A percentile compares a stretch with the other conserved stretches of the same genome.
These are phyloP conservation scores for Fraxinus pennsylvanica DNA, from an alignment of 257 asterid species.

Conservation along the genomic window DNA sequence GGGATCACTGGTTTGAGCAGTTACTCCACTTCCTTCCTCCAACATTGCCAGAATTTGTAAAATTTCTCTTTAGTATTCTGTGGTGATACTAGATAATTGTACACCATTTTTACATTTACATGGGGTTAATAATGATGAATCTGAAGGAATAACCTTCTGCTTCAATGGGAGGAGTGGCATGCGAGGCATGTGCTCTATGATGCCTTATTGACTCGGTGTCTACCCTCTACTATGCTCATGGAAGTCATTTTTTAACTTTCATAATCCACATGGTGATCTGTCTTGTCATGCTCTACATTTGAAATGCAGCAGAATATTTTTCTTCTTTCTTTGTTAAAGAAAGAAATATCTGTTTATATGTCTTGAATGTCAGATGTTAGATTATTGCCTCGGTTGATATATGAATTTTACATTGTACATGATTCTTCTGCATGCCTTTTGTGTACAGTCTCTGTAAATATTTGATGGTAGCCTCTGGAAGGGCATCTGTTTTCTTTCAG, in stretches of 20 bases:
- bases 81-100: not conserved
- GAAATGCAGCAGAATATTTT: not conserved
- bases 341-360: not conserved
- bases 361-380: not conserved
- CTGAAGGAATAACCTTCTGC: not conserved
- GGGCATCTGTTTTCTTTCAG: conserved; percentile 72
- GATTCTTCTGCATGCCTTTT: conserved; percentile 19
- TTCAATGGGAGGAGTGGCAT: not conserved
- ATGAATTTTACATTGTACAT: not conserved
- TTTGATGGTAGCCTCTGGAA: conserved; percentile 91
- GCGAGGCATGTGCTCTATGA: not conserved
- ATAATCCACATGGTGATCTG: not conserved
- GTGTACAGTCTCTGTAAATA: conserved; percentile 73
- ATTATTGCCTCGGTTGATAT: not conserved
- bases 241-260: not conserved
- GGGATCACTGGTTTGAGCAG: conserved; percentile 4
- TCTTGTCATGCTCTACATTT: not conserved
- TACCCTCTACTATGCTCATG: not conserved
- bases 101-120: not conserved
- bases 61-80: not conserved
- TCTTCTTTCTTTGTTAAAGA: not conserved
- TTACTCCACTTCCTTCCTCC: not conserved
- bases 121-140: not conserved
- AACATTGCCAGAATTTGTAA: not conserved
- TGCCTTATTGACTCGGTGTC: not conserved